phyloP scores from a whole-genome alignment of 768 basidiomycete genomes.

The Collybiopsis confluens region DNA sequence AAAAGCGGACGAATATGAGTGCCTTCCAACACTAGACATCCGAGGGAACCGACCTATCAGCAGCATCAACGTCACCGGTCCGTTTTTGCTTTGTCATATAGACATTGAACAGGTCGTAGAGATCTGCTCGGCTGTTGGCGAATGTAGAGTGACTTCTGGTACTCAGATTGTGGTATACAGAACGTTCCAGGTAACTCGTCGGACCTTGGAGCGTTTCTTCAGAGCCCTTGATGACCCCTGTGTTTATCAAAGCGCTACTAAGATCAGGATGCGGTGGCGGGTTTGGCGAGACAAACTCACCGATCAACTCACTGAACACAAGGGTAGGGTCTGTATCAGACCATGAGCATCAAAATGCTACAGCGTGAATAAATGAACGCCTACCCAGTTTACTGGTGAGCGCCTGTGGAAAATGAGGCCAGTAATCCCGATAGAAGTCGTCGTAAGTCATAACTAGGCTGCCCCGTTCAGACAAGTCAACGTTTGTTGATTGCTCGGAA shows the following conservation, averaged over 20 bases:
- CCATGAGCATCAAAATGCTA: neutral
- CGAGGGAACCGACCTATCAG: conserved; percentile 45
- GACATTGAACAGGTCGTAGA: conserved; percentile 51
- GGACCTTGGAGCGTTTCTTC: conserved; percentile 39
- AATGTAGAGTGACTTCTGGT: conserved; percentile 52
- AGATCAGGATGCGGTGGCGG: no score
- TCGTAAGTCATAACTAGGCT: conserved; percentile 37
- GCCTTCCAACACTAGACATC: neutral
- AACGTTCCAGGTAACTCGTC: conserved; percentile 36
- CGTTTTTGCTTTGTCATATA: conserved; percentile 46
- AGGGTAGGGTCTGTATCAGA: conserved; percentile 47
- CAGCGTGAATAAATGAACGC: conserved; percentile 4
- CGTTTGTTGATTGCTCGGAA: neutral
- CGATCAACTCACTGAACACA: conserved; percentile 64
- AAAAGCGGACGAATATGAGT: no score
- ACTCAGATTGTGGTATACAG: conserved; percentile 44
- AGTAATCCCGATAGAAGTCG: conserved; percentile 47
- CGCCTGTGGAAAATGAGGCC: conserved; percentile 52
- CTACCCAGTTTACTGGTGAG: conserved; percentile 52
- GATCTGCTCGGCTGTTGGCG: conserved; percentile 37
- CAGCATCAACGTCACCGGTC: conserved; percentile 45
- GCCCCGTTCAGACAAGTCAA: conserved; percentile 7
- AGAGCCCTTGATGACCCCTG: conserved; percentile 68
- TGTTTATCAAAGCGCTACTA: no score
- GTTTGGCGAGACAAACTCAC: no score